phyloP scores from a whole-genome alignment of 2,329 filamentous ascomycete genomes.

The Amauroascus verrucosus region DNA sequence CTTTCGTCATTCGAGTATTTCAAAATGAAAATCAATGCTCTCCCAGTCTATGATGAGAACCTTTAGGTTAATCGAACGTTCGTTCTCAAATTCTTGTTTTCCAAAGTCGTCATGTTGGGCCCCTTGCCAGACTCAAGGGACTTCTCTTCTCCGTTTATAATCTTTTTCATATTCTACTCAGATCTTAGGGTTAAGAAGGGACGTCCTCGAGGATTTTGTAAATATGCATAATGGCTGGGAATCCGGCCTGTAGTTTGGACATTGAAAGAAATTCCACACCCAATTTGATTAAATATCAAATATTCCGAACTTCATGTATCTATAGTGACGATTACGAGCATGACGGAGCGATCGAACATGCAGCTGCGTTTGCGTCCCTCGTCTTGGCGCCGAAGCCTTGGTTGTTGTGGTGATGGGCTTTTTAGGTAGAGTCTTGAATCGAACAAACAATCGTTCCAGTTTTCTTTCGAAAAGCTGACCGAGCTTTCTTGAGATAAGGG shows the following conservation, averaged over 20 bases:
- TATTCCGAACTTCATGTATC: too few relatives aligned
- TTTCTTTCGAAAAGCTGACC: background rate
- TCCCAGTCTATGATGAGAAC: conserved; percentile 17
- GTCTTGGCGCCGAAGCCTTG: conserved; percentile 7
- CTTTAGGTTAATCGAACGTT: background rate
- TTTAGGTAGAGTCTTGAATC: background rate
- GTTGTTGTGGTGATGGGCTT: conserved; percentile 10
- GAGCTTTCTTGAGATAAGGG: background rate
- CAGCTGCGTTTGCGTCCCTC: background rate
- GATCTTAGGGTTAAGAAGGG: background rate
- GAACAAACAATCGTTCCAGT: background rate
- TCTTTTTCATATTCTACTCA: background rate
- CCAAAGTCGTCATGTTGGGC: background rate
- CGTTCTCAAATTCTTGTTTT: background rate
- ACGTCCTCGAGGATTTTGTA: too few relatives aligned
- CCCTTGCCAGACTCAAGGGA: background rate
- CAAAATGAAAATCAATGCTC: conserved; percentile 35
- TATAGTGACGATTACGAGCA: too few relatives aligned
- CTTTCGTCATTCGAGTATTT: conserved; percentile 40
- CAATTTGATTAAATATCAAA: too few relatives aligned
- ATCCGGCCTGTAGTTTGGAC: too few relatives aligned
- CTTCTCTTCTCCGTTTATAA: background rate
- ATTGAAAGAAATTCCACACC: too few relatives aligned
- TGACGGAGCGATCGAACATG: background rate
- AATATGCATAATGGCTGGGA: too few relatives aligned